phyloP scores from a whole-genome alignment of 163 green algal genomes.

The Scenedesmus sp. region DNA sequence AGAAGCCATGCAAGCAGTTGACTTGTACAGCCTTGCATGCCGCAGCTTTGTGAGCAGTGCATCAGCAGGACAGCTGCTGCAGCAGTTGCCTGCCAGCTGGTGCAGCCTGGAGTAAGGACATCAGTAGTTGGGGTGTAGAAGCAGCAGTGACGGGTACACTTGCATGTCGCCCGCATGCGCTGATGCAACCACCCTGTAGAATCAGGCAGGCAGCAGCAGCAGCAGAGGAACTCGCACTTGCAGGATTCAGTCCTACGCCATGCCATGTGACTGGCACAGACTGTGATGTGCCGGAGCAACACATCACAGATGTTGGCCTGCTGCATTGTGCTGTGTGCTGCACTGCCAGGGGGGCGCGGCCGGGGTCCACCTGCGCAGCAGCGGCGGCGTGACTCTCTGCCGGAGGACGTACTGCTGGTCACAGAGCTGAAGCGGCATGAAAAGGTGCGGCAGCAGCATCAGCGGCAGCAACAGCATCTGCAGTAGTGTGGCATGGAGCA shows the following conservation, averaged over 20 bases:
- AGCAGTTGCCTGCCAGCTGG: neutral
- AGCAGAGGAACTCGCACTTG: neutral
- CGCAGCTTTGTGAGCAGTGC: neutral
- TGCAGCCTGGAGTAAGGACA: neutral
- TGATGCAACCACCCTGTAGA: neutral
- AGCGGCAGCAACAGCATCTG: conserved; percentile 6
- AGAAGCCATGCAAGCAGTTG: neutral
- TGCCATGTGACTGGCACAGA: too few species aligned
- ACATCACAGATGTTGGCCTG: neutral
- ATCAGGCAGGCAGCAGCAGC: neutral
- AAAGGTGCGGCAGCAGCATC: conserved; percentile 53
- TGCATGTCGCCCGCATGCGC: too few species aligned
- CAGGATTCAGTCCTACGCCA: too few species aligned
- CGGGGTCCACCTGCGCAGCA: conserved; percentile 12
- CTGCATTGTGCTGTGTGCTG: neutral
- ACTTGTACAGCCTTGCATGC: neutral
- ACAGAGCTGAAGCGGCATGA: conserved; percentile 72
- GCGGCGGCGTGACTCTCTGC: conserved; percentile 48
- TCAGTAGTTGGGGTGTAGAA: neutral
- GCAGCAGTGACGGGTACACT: neutral
- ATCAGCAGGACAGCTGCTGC: neutral
- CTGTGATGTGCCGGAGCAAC: neutral
- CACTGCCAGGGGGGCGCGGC: neutral
- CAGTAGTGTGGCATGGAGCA: neutral
- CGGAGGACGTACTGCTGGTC: conserved; percentile 75